Evolutionary conservation across 768 basidiomycete species (phyloP), one percentile per base, ranked within the genome.

Genomic region (Suillus plorans): DNA sequence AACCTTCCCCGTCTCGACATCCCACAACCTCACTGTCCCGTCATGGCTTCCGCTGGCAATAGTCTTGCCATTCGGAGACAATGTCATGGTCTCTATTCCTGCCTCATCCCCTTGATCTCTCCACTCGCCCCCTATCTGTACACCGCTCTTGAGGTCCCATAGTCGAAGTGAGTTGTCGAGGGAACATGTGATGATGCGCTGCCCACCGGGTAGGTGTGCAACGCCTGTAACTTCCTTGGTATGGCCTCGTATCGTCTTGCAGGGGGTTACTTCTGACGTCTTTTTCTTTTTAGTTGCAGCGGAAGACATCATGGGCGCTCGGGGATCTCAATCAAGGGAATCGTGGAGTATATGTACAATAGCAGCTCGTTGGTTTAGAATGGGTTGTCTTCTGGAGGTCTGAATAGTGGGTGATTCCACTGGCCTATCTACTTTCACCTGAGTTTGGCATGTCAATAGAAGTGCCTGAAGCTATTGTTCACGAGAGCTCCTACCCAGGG

Each of bases 61-160:
- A 31, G 14, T 20, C 47, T n/a, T 52, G 18, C 61, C 53, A 28
- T 58, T 22, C 2, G 44, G 53, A 36, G 61, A 62, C 16, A 59
- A 25, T 7, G 39, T 6, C 47, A 49, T 22, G 0, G n/a, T 22
- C 12, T 0, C 0, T 22, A 22, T 5, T 13, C 0, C 12, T 7
- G 5, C 12, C 2, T 6, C 12, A 49, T 49, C 22, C 2, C n/a
- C 47, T 13, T 49, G 12, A 13, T 49, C 47, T 22, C 22, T 12
- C 47, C 47, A 49, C 47, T 49, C 45, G n/a, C 2, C 5, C 6
- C 61, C 66, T 10, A 57, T n/a, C 14, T 34, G 57, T 28, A 77
- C 77, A 66, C 81, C 80, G 4, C n/a, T 53, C 34, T 60, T 34
- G 7, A 47, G 18, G 60, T 68, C 20, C 68, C 68, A 69, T 34